Percentiles rank a stretch among this genome's conserved stretches.
phyloP scores from a whole-genome alignment of 306 rosid genomes.

The Cicer arietinum region DNA sequence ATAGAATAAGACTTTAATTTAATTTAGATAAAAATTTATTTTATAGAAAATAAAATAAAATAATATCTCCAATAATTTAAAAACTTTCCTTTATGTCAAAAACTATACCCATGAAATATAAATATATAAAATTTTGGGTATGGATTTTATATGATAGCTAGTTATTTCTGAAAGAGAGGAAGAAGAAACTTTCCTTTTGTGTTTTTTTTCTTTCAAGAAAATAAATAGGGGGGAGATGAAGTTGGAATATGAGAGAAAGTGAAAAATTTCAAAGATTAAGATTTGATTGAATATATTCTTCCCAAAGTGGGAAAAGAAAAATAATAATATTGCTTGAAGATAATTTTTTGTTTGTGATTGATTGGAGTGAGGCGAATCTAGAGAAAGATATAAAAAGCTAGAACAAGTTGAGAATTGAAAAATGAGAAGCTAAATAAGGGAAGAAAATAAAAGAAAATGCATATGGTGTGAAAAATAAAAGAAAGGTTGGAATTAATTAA shows the following conservation, averaged over 20 bases:
- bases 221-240: background rate
- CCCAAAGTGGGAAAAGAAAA: background rate
- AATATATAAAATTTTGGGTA: no score
- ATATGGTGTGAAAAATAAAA: background rate
- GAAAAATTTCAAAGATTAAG: conserved; percentile 17
- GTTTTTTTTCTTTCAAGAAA: background rate
- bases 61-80: background rate
- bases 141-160: no score
- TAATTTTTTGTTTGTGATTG: background rate
- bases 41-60: background rate
- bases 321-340: background rate
- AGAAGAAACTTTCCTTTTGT: background rate
- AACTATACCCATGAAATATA: no score
- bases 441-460: background rate
- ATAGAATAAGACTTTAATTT: background rate
- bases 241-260: conserved; percentile 19
- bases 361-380: conserved; percentile 18
- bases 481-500: background rate
- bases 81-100: background rate
- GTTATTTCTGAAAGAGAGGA: background rate
- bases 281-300: background rate
- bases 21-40: background rate
- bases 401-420: background rate
- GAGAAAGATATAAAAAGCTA: conserved; percentile 37
- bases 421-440: background rate